Conservation (phyloP, 2,329 filamentous ascomycete genomes). For the Pseudogymnoascus sp. region DNA sequence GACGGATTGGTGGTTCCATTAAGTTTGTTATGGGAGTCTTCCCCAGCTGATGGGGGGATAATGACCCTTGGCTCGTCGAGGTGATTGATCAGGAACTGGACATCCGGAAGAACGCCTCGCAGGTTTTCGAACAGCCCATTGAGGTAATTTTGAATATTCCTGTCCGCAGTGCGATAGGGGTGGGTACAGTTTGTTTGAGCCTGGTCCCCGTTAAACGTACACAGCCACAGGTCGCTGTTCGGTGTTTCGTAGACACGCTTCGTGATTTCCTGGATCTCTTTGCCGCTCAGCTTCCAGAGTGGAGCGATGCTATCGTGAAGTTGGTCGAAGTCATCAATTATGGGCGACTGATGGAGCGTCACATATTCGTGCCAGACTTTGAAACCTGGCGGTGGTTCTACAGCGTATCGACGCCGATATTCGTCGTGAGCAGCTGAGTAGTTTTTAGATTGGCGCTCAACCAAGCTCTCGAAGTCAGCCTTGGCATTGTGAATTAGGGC, state of each 20-base stretch:
- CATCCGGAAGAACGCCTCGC: slow-evolving; percentile 27
- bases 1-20: not conserved
- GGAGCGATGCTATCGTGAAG: slow-evolving; percentile 35
- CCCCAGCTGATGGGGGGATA: not conserved
- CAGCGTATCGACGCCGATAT: slow-evolving; percentile 36
- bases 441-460: slow-evolving; percentile 60
- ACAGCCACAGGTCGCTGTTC: not conserved
- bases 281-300: slow-evolving; percentile 33
- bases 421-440: slow-evolving; percentile 64
- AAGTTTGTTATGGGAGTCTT: not conserved
- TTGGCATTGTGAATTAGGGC: slow-evolving; percentile 55
- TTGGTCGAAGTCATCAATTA: slow-evolving; percentile 44
- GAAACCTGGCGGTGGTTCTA: slow-evolving; percentile 40
- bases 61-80: slow-evolving; percentile 41
- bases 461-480: slow-evolving; percentile 45
- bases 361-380: slow-evolving; percentile 39
- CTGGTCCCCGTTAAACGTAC: not conserved
- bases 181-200: slow-evolving; percentile 30
- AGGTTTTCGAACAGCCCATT: slow-evolving; percentile 26
- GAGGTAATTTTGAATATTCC: slow-evolving; percentile 29
- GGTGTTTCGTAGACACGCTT: slow-evolving; percentile 5
- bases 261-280: slow-evolving; percentile 18
- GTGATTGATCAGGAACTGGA: slow-evolving; percentile 39
- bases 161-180: slow-evolving; percentile 27
- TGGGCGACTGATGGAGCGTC: slow-evolving; percentile 30